Percentiles rank a stretch among this genome's conserved stretches.
These are phyloP conservation scores for Forsythia suspensa DNA, from an alignment of 257 asterid genomes.

Conservation along the genomic window DNA sequence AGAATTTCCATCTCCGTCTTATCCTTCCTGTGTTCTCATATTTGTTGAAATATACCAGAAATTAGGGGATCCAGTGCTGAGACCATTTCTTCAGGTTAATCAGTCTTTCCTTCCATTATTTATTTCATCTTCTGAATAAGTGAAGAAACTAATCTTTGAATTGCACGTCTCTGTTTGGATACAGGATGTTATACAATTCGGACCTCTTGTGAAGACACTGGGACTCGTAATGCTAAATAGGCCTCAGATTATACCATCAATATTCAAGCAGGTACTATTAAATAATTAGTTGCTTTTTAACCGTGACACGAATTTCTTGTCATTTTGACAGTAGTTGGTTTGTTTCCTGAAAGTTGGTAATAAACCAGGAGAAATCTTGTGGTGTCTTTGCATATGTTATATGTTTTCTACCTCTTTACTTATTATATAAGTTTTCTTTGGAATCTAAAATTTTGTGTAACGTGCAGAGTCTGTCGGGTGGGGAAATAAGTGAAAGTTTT, in stretches of 20 bases:
- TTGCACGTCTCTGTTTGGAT: background rate
- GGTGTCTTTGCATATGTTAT: background rate
- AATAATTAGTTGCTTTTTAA: background rate
- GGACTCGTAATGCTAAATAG: conserved; percentile 74
- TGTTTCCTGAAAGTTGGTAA: background rate
- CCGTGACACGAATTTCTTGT: background rate
- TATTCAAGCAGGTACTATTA: conserved; percentile 68
- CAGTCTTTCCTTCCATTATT: background rate
- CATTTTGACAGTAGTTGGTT: background rate
- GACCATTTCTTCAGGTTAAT: conserved; percentile 95
- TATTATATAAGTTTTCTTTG: background rate
- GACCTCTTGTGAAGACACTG: conserved; percentile 83
- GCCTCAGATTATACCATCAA: conserved; percentile 79
- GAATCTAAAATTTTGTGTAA: background rate
- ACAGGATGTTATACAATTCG: conserved; percentile 95
- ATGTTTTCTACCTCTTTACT: background rate
- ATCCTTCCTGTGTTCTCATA: background rate
- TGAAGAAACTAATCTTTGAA: conserved; percentile 12
- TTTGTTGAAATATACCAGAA: conserved; percentile 38
- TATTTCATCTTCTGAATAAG: conserved; percentile 8
- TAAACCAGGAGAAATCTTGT: background rate
- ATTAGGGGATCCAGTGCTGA: conserved; percentile 92
- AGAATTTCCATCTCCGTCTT: background rate
- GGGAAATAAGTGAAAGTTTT: background rate
- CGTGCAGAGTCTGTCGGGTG: background rate